Evolutionary conservation across 2,329 filamentous ascomycete species (phyloP).

Genomic region (Trichothecium roseum): DNA sequence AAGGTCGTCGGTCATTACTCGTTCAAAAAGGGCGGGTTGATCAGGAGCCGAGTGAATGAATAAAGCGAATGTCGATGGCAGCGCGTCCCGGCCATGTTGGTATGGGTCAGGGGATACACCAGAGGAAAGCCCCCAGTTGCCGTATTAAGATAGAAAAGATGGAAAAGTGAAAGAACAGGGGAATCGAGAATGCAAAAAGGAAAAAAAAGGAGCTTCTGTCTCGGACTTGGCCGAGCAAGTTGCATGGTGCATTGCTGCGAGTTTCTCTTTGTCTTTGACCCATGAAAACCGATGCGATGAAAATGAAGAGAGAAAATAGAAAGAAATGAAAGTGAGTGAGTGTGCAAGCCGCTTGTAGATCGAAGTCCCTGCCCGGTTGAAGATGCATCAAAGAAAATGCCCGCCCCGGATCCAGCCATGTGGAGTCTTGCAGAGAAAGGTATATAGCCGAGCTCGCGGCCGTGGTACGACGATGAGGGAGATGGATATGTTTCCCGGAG

Average conservation of each 20-base stretch:
- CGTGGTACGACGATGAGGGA: slow-evolving; percentile 21
- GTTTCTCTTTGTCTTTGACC: slow-evolving; percentile 41
- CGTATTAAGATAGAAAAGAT: slow-evolving; percentile 12
- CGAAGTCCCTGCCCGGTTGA: slow-evolving; percentile 35
- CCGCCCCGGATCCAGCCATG: slow-evolving; percentile 45
- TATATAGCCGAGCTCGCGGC: slow-evolving; percentile 39
- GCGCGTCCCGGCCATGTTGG: slow-evolving; percentile 3
- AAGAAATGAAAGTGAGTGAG: slow-evolving; percentile 16
- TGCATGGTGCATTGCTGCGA: slow-evolving; percentile 59
- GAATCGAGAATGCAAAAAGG: slow-evolving; percentile 31
- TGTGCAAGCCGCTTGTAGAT: slow-evolving; percentile 32
- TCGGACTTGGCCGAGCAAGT: slow-evolving; percentile 37
- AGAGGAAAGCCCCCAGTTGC: slow-evolving; percentile 15
- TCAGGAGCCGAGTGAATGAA: slow-evolving; percentile 20
- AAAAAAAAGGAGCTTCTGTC: slow-evolving; percentile 25
- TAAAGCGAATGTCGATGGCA: slow-evolving; percentile 7
- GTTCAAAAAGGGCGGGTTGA: slow-evolving; percentile 28
- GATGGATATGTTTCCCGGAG: slow-evolving; percentile 26
- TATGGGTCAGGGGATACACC: slow-evolving; percentile 10
- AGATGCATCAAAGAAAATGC: slow-evolving; percentile 39
- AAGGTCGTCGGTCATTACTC: slow-evolving; percentile 37
- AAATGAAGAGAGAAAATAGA: slow-evolving; percentile 18
- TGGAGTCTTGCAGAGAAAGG: slow-evolving; percentile 30
- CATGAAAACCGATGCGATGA: slow-evolving; percentile 13
- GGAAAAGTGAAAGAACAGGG: slow-evolving; percentile 11